Conservation (phyloP, 2,329 filamentous ascomycete species). For the Colletotrichum phormii region DNA sequence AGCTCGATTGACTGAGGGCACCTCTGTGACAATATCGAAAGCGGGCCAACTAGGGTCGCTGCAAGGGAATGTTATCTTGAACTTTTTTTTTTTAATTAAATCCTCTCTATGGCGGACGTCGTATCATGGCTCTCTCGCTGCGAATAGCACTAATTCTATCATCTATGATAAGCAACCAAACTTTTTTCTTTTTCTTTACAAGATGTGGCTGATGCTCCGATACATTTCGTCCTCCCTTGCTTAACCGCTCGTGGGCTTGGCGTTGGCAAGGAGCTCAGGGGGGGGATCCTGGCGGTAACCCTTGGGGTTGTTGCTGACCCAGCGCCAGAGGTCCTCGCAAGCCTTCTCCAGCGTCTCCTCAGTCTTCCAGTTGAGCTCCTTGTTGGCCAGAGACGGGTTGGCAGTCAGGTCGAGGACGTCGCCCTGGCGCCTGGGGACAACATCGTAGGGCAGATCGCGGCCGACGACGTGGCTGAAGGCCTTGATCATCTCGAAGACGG, state of each 20-base stretch:
- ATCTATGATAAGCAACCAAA: constrained; percentile 9
- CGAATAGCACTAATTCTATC: constrained; percentile 28
- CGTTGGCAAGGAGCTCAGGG: constrained; percentile 76
- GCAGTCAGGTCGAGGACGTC: constrained; percentile 96
- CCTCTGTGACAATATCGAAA: background rate
- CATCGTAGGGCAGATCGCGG: constrained; percentile 86
- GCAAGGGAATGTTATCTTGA: background rate
- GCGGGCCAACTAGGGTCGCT: background rate
- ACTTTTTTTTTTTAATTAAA: constrained; percentile 16
- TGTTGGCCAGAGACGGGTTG: constrained; percentile 87
- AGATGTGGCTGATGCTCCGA: background rate
- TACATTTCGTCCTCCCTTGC: background rate
- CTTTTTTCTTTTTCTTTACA: background rate
- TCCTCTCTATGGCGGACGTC: constrained; percentile 17
- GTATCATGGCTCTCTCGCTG: constrained; percentile 29
- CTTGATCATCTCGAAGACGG: constrained; percentile 97
- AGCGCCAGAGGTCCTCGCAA: constrained; percentile 94
- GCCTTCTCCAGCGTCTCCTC: constrained; percentile 91
- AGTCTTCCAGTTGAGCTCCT: constrained; percentile 93
- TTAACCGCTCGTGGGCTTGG: constrained; percentile 54
- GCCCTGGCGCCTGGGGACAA: constrained; percentile 83
- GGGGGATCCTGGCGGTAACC: constrained; percentile 95
- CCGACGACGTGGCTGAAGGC: constrained; percentile 92
- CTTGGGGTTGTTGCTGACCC: constrained; percentile 96
- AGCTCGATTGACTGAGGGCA: constrained; percentile 58